These are phyloP conservation scores for Didymella keratinophila DNA, from an alignment of 2,329 filamentous ascomycete species.

Conservation along the genomic window DNA sequence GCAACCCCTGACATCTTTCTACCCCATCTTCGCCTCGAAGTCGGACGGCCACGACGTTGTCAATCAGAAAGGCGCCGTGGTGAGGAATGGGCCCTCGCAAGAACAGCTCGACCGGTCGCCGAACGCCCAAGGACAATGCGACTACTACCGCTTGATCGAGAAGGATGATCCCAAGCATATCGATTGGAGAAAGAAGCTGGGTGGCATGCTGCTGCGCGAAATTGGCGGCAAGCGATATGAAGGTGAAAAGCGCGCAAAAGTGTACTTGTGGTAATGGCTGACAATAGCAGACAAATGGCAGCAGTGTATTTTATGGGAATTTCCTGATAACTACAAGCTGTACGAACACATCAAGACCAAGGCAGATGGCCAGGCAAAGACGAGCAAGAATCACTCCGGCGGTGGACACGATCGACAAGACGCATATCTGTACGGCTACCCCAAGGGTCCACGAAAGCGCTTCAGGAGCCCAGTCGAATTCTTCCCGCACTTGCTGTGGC, in stretches of 20 bases:
- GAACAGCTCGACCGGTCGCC: conserved; percentile 62
- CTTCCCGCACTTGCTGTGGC: conserved; percentile 67
- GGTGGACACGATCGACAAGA: conserved; percentile 64
- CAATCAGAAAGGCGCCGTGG: conserved; percentile 58
- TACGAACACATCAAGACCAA: conserved; percentile 67
- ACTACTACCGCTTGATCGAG: conserved; percentile 62
- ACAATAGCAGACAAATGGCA: conserved; percentile 44
- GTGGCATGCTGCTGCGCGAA: conserved; percentile 64
- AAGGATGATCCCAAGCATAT: conserved; percentile 61
- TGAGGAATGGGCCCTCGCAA: conserved; percentile 61
- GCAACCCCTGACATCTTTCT: conserved; percentile 55
- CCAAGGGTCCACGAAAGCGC: conserved; percentile 63
- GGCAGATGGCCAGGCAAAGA: conserved; percentile 57
- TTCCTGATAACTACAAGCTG: conserved; percentile 65
- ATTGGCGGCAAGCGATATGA: conserved; percentile 51
- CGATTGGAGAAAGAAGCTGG: conserved; percentile 67
- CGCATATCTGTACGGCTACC: conserved; percentile 68
- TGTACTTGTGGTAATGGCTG: background rate
- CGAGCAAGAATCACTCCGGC: conserved; percentile 58
- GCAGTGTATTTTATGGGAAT: conserved; percentile 60
- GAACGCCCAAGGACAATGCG: conserved; percentile 61
- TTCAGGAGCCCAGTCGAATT: conserved; percentile 67
- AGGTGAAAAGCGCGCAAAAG: conserved; percentile 21
- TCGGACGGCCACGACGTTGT: conserved; percentile 60
- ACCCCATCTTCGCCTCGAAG: conserved; percentile 56